Conservation (phyloP, 345 rosid species). For the Pelargonium nanum region DNA sequence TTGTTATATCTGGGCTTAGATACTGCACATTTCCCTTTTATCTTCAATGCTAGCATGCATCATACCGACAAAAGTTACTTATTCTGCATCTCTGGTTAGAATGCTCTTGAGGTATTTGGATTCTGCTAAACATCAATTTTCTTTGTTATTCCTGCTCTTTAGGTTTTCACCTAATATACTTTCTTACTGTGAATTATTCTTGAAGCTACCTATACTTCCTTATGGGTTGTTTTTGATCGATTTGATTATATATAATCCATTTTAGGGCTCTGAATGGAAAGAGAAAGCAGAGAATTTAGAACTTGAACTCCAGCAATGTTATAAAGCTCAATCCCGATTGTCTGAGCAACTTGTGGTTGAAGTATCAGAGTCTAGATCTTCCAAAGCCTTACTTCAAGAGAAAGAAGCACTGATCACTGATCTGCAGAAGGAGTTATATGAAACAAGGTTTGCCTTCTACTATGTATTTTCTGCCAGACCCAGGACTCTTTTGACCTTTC, state of each 20-base stretch:
- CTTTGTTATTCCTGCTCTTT: too few relatives aligned
- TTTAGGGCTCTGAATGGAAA: slow-evolving; percentile 90
- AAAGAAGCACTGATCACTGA: slow-evolving; percentile 43
- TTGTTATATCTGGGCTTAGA: neutral
- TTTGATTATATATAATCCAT: neutral
- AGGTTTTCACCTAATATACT: neutral
- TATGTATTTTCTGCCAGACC: neutral
- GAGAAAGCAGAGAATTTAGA: slow-evolving; percentile 79
- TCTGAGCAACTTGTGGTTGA: slow-evolving; percentile 88
- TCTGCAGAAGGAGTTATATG: slow-evolving; percentile 37
- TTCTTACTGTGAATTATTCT: too few relatives aligned
- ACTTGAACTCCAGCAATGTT: slow-evolving; percentile 77
- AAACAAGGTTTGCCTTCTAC: slow-evolving; percentile 37
- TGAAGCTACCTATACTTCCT: neutral
- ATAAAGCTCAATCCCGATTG: slow-evolving; percentile 79
- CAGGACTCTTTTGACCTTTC: neutral
- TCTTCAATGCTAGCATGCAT: neutral
- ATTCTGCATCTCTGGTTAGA: neutral
- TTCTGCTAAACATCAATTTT: neutral
- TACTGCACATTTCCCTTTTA: neutral
- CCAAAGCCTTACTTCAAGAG: slow-evolving; percentile 62
- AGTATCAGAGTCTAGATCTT: slow-evolving; percentile 67
- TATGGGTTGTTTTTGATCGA: neutral
- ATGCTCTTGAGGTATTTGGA: neutral
- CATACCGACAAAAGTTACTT: neutral